Evolutionary conservation across 2,329 filamentous ascomycete species (phyloP).

Genomic region (Pseudogymnoascus sp.): DNA sequence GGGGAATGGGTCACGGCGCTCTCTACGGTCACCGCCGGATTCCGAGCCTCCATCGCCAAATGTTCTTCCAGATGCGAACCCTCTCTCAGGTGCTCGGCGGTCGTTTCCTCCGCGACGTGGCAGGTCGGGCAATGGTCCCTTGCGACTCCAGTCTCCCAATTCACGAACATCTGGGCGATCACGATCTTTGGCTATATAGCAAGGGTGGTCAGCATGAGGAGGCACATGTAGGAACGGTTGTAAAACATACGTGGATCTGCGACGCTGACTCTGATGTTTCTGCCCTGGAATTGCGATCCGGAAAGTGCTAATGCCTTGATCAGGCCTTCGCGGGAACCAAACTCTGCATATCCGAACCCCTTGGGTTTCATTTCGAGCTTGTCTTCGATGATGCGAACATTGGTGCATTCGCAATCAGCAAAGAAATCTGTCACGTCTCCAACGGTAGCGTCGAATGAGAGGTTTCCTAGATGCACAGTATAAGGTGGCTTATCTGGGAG

Average conservation of each 20-base stretch:
- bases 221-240: slow-evolving; percentile 25
- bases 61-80: slow-evolving; percentile 38
- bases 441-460: slow-evolving; percentile 87
- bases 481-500: slow-evolving; percentile 89
- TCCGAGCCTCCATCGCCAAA: slow-evolving; percentile 40
- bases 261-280: slow-evolving; percentile 87
- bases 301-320: slow-evolving; percentile 85
- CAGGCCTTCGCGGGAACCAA: slow-evolving; percentile 76
- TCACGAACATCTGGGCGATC: slow-evolving; percentile 66
- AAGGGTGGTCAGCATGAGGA: slow-evolving; percentile 18
- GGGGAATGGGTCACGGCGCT: slow-evolving; percentile 64
- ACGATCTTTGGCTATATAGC: slow-evolving; percentile 70
- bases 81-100: slow-evolving; percentile 46
- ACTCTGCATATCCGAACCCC: slow-evolving; percentile 97
- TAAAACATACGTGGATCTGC: slow-evolving; percentile 85
- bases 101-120: slow-evolving; percentile 46
- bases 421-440: slow-evolving; percentile 84
- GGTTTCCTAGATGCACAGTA: slow-evolving; percentile 92
- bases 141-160: slow-evolving; percentile 85
- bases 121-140: slow-evolving; percentile 76
- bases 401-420: slow-evolving; percentile 74
- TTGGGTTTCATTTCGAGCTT: slow-evolving; percentile 90
- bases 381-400: slow-evolving; percentile 94
- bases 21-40: slow-evolving; percentile 53
- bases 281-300: slow-evolving; percentile 75